Evolutionary conservation across 1,284 basidiomycete genomes (phyloP).

Genomic region (Fomitopsis betulina): DNA sequence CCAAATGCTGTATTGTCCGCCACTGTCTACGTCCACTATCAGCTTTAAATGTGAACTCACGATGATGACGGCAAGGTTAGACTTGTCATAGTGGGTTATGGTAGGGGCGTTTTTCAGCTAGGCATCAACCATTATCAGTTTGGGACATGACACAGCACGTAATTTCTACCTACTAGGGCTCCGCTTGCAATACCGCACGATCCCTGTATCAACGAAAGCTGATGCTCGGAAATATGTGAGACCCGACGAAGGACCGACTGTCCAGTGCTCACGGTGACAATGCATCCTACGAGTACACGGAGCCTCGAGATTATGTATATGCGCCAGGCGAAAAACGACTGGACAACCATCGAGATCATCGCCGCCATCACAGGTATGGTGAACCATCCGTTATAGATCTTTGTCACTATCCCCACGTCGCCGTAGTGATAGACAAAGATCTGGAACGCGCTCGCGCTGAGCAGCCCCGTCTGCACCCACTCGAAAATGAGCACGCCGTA

Average conservation of each 20-base stretch:
- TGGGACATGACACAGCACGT: too few species aligned
- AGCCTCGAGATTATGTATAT: not conserved
- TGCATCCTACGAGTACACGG: not conserved
- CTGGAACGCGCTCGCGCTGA: slow-evolving; percentile 12
- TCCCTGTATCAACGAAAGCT: not conserved
- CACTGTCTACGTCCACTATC: not conserved
- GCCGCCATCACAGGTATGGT: not conserved
- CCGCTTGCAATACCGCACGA: not conserved
- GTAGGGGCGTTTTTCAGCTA: not conserved
- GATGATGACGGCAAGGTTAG: not conserved
- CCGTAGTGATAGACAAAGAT: slow-evolving; percentile 16
- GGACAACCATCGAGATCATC: not conserved
- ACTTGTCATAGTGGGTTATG: not conserved
- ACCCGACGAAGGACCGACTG: not conserved
- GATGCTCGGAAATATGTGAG: not conserved
- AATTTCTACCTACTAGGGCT: not conserved
- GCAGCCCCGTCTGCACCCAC: slow-evolving; percentile 12
- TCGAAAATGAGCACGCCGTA: slow-evolving; percentile 13
- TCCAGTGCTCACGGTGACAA: not conserved
- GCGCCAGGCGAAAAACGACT: not conserved
- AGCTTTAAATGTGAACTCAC: not conserved
- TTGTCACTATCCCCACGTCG: not conserved
- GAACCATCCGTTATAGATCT: not conserved
- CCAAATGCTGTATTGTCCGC: not conserved
- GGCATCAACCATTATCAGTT: too few species aligned